Base-by-base conservation (phyloP, 2,329 filamentous ascomycete genomes). In the Colletotrichum coccodes region DNA sequence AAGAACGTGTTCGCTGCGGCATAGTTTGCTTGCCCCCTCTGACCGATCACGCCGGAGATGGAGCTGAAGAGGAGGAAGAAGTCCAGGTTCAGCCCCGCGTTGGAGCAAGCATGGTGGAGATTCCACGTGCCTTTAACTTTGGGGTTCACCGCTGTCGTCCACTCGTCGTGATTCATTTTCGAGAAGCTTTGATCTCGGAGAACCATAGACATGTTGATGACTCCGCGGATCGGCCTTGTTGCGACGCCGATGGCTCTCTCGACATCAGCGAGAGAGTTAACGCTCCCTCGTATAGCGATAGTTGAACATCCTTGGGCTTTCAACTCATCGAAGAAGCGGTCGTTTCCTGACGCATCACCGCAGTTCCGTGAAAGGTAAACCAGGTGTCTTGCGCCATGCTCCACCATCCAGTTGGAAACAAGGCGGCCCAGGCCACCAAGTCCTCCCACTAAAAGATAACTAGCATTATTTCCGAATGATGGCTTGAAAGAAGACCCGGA, bases 201-300 rank as follows among this genome's bases (percentile, higher is more conserved):
- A 3, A 83, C 76, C 80, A 83, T 82, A 4, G 81, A 75, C 52
- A 79, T 71, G 44, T 84, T 80, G 9, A 85, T 65, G 6, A 84
- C 72, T n/a, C 82, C 82, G 21, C 75, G 74, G 14, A 84, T 63
- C 0, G 66, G 77, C 75, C 71, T 40, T 21, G 72, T 32, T 42
- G 73, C 69, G 6, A 60, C 57, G 4, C 53, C 54, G 3, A 78
- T 61, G 0, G 74, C 74, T 1, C 61, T 69, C 16, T 74, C 57
- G 3, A 82, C 76, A 6, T 79, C 76, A 0, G 71, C 67, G 11
- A 47, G 72, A 8, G 23, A 46, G 7, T 26, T 53, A 3, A 68
- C n/a, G 16, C 23, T 53, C 5, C 65, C 65, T 9, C 49, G 18
- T 1, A 68, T 14, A 3, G 46, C 26, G 21, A 54, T 36, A 3